phyloP scores from a whole-genome alignment of 768 basidiomycete species.

The Lanmaoa rubissima region DNA sequence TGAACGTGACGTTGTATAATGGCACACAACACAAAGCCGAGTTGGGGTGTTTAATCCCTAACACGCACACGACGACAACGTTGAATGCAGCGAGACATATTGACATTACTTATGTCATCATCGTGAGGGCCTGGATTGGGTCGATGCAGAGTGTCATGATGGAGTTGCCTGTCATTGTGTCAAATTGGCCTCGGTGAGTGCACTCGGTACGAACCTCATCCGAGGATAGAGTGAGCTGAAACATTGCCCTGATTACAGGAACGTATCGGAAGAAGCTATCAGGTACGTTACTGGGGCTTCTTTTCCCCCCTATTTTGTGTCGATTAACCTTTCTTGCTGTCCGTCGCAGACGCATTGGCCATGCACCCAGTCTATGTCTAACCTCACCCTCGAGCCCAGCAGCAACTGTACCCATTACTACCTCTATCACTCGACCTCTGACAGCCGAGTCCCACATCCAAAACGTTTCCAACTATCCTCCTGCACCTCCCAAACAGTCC shows the following conservation, averaged over 20 bases:
- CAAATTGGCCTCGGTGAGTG: slow-evolving; percentile 81
- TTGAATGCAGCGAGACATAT: slow-evolving; percentile 81
- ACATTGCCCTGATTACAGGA: slow-evolving; percentile 37
- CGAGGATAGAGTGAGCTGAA: background rate
- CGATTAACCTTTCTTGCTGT: background rate
- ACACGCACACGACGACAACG: slow-evolving; percentile 76
- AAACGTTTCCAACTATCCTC: slow-evolving; percentile 3
- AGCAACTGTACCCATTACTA: slow-evolving; percentile 30
- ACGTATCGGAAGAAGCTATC: slow-evolving; percentile 70
- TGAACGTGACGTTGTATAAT: slow-evolving; percentile 72
- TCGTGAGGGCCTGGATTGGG: slow-evolving; percentile 76
- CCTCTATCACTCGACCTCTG: slow-evolving; percentile 19
- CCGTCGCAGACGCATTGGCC: slow-evolving; percentile 45
- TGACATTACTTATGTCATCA: slow-evolving; percentile 78
- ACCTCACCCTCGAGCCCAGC: slow-evolving; percentile 29
- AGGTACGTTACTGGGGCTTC: slow-evolving; percentile 29
- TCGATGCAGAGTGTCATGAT: slow-evolving; percentile 61
- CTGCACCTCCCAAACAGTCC: slow-evolving; percentile 15
- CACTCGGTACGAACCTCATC: background rate
- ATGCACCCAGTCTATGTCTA: slow-evolving; percentile 41
- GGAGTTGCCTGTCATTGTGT: slow-evolving; percentile 77
- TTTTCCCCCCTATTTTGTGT: background rate
- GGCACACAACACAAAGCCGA: slow-evolving; percentile 73
- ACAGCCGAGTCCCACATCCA: slow-evolving; percentile 21
- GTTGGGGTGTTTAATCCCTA: slow-evolving; percentile 64